Conservation (phyloP, 495 filamentous ascomycete species). For the Chaetomium cochliodes region DNA sequence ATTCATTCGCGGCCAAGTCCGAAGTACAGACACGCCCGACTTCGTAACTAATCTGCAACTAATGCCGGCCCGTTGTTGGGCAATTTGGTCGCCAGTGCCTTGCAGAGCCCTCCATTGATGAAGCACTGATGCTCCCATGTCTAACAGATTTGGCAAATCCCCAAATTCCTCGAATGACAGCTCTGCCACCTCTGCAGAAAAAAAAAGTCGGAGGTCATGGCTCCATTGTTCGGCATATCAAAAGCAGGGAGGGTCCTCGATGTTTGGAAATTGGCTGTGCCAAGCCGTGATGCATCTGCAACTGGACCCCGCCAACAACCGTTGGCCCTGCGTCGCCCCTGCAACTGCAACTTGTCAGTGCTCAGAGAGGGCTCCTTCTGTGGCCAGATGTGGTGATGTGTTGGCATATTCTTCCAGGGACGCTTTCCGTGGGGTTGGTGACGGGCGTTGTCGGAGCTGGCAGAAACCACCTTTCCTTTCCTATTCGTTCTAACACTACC, state of each 20-base stretch:
- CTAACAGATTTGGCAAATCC: background rate
- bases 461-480: too few relatives aligned
- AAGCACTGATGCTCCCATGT: background rate
- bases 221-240: background rate
- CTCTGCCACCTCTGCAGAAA: background rate
- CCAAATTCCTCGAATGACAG: background rate
- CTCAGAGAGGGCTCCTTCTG: background rate
- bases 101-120: background rate
- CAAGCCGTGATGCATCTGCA: background rate
- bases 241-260: background rate
- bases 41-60: too few relatives aligned
- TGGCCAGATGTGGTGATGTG: background rate
- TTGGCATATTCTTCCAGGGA: slow-evolving; percentile 3
- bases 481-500: too few relatives aligned
- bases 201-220: too few relatives aligned
- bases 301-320: background rate
- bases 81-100: background rate
- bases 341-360: background rate
- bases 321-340: background rate
- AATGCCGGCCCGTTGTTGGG: too few relatives aligned
- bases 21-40: too few relatives aligned
- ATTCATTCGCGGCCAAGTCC: background rate
- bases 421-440: background rate
- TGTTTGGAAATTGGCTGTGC: background rate
- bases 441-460: background rate